Percentiles rank a stretch among this genome's conserved stretches.
phyloP scores from a whole-genome alignment of 495 filamentous ascomycete genomes.

The Coniosporium apollinis region DNA sequence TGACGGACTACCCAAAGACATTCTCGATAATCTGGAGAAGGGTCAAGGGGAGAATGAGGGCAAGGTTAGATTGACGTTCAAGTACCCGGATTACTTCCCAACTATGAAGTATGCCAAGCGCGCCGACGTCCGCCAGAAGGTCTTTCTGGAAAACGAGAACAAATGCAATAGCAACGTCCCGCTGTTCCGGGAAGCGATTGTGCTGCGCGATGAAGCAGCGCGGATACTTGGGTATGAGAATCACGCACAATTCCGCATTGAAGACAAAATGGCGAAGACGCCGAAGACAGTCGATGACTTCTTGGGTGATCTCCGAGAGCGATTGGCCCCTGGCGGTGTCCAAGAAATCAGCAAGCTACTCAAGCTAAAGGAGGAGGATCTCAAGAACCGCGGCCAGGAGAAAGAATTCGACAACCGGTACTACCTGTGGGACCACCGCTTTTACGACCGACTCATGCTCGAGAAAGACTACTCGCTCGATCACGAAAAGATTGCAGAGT shows the following conservation, averaged over 20 bases:
- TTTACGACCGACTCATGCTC: slow-evolving; percentile 82
- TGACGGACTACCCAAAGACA: slow-evolving; percentile 46
- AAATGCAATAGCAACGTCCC: slow-evolving; percentile 75
- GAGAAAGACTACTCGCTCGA: slow-evolving; percentile 83
- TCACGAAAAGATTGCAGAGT: slow-evolving; percentile 78
- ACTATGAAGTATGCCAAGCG: slow-evolving; percentile 45
- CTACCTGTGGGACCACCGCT: slow-evolving; percentile 80
- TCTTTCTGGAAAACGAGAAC: slow-evolving; percentile 52
- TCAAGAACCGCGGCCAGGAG: slow-evolving; percentile 35
- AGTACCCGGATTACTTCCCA: slow-evolving; percentile 53
- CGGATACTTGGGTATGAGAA: slow-evolving; percentile 81
- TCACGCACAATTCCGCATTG: slow-evolving; percentile 79
- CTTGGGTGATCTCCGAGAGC: slow-evolving; percentile 57
- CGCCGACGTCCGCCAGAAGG: slow-evolving; percentile 35
- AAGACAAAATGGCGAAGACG: slow-evolving; percentile 96
- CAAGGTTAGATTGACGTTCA: slow-evolving; percentile 49
- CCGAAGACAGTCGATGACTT: slow-evolving; percentile 75
- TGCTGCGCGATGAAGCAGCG: slow-evolving; percentile 84
- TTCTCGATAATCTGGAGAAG: slow-evolving; percentile 29
- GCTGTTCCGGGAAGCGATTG: slow-evolving; percentile 72
- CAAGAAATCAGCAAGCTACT: slow-evolving; percentile 59
- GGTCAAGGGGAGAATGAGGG: slow-evolving; percentile 35
- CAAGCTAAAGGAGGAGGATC: slow-evolving; percentile 66
- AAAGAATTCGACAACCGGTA: slow-evolving; percentile 52
- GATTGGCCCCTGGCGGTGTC: slow-evolving; percentile 58